These are phyloP conservation scores for Syzygium malaccense DNA, from an alignment of 441 rosid species.

Conservation along the genomic window DNA sequence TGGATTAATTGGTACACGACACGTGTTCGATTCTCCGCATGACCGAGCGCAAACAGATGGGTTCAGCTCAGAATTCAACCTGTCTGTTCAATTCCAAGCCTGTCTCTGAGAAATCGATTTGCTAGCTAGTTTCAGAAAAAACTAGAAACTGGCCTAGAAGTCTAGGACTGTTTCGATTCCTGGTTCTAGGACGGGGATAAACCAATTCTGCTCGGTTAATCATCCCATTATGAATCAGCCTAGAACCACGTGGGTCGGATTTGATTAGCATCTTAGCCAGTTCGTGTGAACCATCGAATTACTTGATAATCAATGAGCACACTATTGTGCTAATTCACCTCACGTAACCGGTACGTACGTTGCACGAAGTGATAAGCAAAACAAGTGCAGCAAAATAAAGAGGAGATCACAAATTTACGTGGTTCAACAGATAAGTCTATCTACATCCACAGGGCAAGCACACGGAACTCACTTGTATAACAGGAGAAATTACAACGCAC, in stretches of 20 bases:
- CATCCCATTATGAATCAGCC: background rate
- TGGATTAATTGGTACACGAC: background rate
- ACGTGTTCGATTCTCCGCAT: background rate
- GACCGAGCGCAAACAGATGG: background rate
- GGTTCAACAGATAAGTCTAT: too few relatives aligned
- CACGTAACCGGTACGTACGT: too few relatives aligned
- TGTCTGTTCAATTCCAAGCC: background rate
- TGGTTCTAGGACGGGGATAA: background rate
- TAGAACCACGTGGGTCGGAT: too few relatives aligned
- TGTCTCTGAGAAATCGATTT: background rate
- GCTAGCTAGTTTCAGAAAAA: background rate
- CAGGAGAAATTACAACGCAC: too few relatives aligned
- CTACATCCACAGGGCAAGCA: too few relatives aligned
- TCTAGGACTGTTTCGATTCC: background rate
- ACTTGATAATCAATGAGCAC: background rate
- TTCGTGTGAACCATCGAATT: background rate
- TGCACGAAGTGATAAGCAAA: too few relatives aligned
- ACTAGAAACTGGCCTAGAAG: background rate
- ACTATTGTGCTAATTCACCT: too few relatives aligned
- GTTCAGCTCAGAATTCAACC: background rate
- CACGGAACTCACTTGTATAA: too few relatives aligned
- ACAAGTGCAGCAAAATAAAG: too few relatives aligned
- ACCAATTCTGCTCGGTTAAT: background rate
- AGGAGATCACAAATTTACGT: too few relatives aligned
- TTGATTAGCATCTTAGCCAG: too few relatives aligned